Conservation (phyloP, 1,284 basidiomycete species). For the Tilletia setariae region DNA sequence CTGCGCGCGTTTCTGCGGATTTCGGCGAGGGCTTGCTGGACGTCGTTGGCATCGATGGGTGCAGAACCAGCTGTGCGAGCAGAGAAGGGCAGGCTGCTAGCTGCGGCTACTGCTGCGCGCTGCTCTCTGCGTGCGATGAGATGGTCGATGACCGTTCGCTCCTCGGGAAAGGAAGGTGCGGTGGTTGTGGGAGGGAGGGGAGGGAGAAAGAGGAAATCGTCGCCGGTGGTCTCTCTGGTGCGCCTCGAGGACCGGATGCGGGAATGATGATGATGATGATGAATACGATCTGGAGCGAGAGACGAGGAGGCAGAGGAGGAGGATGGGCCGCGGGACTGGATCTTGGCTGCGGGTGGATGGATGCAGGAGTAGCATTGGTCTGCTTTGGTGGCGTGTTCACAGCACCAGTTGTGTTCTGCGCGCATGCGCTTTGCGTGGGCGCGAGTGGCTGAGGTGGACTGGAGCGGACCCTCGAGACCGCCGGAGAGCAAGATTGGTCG, state of each 20-base stretch:
- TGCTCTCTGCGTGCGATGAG: background rate
- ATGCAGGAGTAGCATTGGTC: background rate
- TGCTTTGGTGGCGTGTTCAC: slow-evolving; percentile 2
- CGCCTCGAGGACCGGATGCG: background rate
- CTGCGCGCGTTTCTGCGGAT: background rate
- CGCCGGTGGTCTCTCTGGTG: background rate
- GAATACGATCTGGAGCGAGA: background rate
- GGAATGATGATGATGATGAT: background rate
- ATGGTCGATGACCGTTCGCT: slow-evolving; percentile 6
- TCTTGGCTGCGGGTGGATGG: background rate
- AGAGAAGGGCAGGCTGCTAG: background rate
- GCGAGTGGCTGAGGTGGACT: slow-evolving; percentile 11
- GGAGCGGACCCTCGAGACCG: background rate
- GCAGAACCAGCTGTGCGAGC: background rate
- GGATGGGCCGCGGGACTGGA: slow-evolving; percentile 3
- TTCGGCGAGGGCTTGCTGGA: background rate
- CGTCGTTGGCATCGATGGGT: background rate
- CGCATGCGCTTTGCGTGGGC: slow-evolving; percentile 14
- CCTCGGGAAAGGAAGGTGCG: background rate
- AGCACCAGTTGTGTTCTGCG: slow-evolving; percentile 16
- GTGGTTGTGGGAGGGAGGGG: background rate
- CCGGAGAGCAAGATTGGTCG: background rate
- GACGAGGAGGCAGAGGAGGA: no score
- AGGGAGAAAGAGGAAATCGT: background rate
- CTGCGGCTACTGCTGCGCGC: background rate